Percentiles rank a stretch among this genome's conserved stretches.
These are phyloP conservation scores for Apiospora malaysiana DNA, from an alignment of 2,329 filamentous ascomycete genomes.

Conservation along the genomic window DNA sequence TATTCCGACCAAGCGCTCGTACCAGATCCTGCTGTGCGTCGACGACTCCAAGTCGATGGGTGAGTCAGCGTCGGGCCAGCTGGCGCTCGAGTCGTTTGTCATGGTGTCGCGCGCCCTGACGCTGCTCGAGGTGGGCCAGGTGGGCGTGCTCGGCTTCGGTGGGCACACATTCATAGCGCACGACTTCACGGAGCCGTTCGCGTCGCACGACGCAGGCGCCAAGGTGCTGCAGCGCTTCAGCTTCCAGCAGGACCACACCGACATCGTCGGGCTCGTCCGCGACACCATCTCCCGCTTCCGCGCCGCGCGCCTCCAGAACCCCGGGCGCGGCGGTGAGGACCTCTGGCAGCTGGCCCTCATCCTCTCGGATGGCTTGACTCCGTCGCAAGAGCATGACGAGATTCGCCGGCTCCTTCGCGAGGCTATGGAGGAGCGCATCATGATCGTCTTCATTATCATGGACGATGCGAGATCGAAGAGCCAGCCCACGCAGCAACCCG, in stretches of 20 bases:
- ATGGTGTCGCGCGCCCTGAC: conserved; percentile 86
- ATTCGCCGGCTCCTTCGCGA: conserved; percentile 84
- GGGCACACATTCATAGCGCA: conserved; percentile 84
- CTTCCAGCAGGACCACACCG: conserved; percentile 85
- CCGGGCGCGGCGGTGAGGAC: conserved; percentile 62
- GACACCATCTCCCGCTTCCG: conserved; percentile 83
- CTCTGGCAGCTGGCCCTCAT: conserved; percentile 96
- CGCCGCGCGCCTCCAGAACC: conserved; percentile 69
- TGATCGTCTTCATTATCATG: conserved; percentile 98
- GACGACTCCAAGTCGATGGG: conserved; percentile 97
- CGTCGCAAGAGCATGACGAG: conserved; percentile 77
- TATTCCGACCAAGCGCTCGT: conserved; percentile 89
- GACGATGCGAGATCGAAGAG: conserved; percentile 63
- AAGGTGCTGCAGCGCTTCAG: conserved; percentile 83
- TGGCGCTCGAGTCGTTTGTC: conserved; percentile 93
- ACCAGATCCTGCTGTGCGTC: conserved; percentile 96
- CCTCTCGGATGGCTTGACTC: conserved; percentile 91
- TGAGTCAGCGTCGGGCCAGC: conserved; percentile 73
- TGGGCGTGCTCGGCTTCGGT: conserved; percentile 92
- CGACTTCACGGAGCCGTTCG: conserved; percentile 82
- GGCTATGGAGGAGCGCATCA: conserved; percentile 91
- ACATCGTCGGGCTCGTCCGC: conserved; percentile 79
- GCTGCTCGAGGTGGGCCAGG: conserved; percentile 93
- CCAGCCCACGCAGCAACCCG: not conserved
- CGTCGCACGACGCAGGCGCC: conserved; percentile 77